These are phyloP conservation scores for Aspergillus steynii DNA, from an alignment of 495 filamentous ascomycete species.

Conservation along the genomic window DNA sequence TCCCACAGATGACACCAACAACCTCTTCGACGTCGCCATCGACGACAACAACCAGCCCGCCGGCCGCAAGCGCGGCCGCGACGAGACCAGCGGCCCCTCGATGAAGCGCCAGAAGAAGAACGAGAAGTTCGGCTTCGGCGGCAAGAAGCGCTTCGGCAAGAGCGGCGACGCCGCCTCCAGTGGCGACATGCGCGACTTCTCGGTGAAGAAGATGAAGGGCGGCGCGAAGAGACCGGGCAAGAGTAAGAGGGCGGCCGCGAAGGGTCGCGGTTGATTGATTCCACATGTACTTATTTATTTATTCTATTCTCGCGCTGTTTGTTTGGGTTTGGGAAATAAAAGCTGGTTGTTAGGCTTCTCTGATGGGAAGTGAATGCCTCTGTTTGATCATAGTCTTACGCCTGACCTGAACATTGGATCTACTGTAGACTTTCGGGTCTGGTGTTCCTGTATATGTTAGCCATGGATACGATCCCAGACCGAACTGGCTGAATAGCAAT, in stretches of 20 bases:
- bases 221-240: slow-evolving; percentile 62
- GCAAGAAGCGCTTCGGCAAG: slow-evolving; percentile 88
- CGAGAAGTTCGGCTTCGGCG: slow-evolving; percentile 88
- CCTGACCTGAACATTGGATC: too few species aligned
- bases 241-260: slow-evolving; percentile 55
- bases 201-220: slow-evolving; percentile 79
- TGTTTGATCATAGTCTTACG: not conserved
- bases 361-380: slow-evolving; percentile 15
- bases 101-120: slow-evolving; percentile 89
- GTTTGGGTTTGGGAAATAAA: slow-evolving; percentile 15
- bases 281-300: slow-evolving; percentile 10
- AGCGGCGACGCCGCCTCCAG: slow-evolving; percentile 80
- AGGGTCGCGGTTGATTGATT: slow-evolving; percentile 27
- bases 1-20: slow-evolving; percentile 67
- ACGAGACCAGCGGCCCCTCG: slow-evolving; percentile 45
- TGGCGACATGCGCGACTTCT: slow-evolving; percentile 77
- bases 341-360: slow-evolving; percentile 16
- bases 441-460: too few species aligned
- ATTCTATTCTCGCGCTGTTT: slow-evolving; percentile 14
- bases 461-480: too few species aligned
- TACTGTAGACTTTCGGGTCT: too few species aligned
- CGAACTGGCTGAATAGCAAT: too few species aligned
- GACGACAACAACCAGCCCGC: slow-evolving; percentile 68
- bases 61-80: slow-evolving; percentile 36
- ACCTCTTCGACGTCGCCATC: slow-evolving; percentile 92